Conservation (phyloP, 495 filamentous ascomycete species). For the Penicillium desertorum region DNA sequence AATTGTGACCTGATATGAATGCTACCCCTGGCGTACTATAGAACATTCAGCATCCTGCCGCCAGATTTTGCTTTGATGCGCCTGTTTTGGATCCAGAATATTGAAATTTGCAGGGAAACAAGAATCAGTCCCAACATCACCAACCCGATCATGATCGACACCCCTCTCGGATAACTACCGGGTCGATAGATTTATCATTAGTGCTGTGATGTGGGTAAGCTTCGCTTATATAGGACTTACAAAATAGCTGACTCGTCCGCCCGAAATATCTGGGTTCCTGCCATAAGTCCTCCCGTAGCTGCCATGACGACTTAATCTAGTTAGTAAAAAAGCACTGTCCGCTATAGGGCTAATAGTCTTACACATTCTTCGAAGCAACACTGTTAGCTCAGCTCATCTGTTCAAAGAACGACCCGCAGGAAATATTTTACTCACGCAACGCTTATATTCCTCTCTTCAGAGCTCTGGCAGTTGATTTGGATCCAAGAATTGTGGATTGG, state of each 20-base stretch:
- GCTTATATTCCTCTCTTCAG: slow-evolving; percentile 31
- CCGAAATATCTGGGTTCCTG: slow-evolving; percentile 34
- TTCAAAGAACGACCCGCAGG: background rate
- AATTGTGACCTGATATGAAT: background rate
- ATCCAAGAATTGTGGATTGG: slow-evolving; percentile 41
- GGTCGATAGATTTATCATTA: background rate
- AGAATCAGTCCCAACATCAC: slow-evolving; percentile 19
- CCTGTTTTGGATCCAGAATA: slow-evolving; percentile 1
- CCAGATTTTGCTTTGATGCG: background rate
- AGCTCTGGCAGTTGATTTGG: slow-evolving; percentile 29
- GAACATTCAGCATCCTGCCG: background rate
- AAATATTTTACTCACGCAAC: slow-evolving; percentile 28
- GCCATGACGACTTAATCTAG: slow-evolving; percentile 28
- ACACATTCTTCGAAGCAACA: slow-evolving; percentile 28
- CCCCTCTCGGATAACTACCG: slow-evolving; percentile 24
- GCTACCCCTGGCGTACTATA: background rate
- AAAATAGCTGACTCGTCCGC: slow-evolving; percentile 21
- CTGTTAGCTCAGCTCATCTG: slow-evolving; percentile 1
- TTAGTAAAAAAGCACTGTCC: slow-evolving; percentile 5
- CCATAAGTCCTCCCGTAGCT: slow-evolving; percentile 33
- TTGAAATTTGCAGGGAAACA: background rate
- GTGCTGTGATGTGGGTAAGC: background rate
- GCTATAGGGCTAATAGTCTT: slow-evolving; percentile 5
- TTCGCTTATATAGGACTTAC: background rate
- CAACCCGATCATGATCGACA: slow-evolving; percentile 29